Conservation (phyloP, 2,329 filamentous ascomycete species). For the Albophoma yamanashiensis region DNA sequence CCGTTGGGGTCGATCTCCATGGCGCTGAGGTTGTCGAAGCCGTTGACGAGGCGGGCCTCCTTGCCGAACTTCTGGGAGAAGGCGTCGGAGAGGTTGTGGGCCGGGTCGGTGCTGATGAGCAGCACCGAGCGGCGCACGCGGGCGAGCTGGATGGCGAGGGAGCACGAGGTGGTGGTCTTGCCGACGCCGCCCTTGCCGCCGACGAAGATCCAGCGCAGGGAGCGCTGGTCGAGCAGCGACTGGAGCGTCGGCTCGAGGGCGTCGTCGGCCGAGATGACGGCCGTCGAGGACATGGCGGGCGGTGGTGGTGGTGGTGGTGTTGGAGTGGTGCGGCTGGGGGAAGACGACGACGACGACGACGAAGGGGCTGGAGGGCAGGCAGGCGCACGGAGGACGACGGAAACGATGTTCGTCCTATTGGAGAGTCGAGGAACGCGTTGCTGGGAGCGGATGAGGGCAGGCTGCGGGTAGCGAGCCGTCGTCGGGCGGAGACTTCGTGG, state of each 20-base stretch:
- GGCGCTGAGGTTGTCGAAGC: constrained; percentile 86
- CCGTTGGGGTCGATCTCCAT: constrained; percentile 99
- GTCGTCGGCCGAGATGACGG: constrained; percentile 44
- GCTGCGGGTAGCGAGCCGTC: neutral
- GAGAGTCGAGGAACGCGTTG: neutral
- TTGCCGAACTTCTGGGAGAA: constrained; percentile 99
- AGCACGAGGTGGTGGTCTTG: constrained; percentile 99
- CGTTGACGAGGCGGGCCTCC: constrained; percentile 85
- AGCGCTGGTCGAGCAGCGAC: constrained; percentile 88
- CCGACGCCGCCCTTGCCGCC: constrained; percentile 97
- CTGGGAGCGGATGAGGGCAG: neutral
- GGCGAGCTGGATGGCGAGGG: constrained; percentile 93
- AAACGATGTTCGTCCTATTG: neutral
- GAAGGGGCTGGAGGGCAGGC: too few relatives aligned
- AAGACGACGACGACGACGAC: neutral
- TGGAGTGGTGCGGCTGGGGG: neutral
- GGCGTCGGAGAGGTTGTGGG: constrained; percentile 94
- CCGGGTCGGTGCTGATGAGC: constrained; percentile 95
- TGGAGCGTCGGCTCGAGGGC: constrained; percentile 86
- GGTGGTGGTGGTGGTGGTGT: too few relatives aligned
- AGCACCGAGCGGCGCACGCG: constrained; percentile 91
- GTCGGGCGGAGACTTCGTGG: neutral
- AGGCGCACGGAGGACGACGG: neutral
- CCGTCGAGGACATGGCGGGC: constrained; percentile 28
- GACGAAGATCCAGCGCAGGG: constrained; percentile 97